Percentiles rank a stretch among this genome's conserved stretches.
Evolutionary conservation across 805 yeast genomes (phyloP).

Genomic region (Candida taoyuanica): DNA sequence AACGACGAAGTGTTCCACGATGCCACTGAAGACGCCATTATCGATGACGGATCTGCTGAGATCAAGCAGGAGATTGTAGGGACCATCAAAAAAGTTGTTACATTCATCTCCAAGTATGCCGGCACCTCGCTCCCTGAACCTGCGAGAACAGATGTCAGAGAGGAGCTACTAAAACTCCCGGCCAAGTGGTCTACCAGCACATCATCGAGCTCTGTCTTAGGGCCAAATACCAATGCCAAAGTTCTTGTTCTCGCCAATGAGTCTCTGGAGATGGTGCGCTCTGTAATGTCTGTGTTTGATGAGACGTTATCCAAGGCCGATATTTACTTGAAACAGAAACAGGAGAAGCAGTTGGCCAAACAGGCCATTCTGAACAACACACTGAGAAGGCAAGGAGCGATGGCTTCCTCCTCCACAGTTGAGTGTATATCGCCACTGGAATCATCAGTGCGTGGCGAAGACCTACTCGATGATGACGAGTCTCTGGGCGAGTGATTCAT

Average conservation of each 20-base stretch:
- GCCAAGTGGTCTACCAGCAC: constrained; percentile 54
- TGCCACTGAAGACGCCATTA: constrained; percentile 24
- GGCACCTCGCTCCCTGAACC: constrained; percentile 73
- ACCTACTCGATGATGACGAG: not conserved
- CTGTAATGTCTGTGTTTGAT: constrained; percentile 78
- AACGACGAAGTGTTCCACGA: constrained; percentile 32
- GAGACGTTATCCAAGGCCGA: constrained; percentile 84
- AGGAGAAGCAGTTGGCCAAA: constrained; percentile 30
- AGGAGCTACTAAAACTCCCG: constrained; percentile 72
- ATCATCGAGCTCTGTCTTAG: constrained; percentile 13
- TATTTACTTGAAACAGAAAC: constrained; percentile 61
- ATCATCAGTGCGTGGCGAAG: not conserved
- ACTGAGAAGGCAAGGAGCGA: constrained; percentile 12
- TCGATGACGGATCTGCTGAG: constrained; percentile 26
- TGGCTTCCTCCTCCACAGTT: too few species aligned
- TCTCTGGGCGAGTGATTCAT: not conserved
- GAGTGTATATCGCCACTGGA: too few species aligned
- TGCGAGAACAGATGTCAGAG: constrained; percentile 75
- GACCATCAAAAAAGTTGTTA: constrained; percentile 85
- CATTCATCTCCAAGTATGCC: constrained; percentile 79
- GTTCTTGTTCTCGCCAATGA: constrained; percentile 83
- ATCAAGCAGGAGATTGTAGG: constrained; percentile 79
- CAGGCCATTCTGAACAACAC: constrained; percentile 26
- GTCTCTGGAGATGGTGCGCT: constrained; percentile 76
- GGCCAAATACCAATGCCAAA: constrained; percentile 52